A percentile compares a stretch with the other conserved stretches of the same genome.
Evolutionary conservation across 2,329 filamentous ascomycete species (phyloP).

Genomic region (Monilinia vaccinii-corymbosi): DNA sequence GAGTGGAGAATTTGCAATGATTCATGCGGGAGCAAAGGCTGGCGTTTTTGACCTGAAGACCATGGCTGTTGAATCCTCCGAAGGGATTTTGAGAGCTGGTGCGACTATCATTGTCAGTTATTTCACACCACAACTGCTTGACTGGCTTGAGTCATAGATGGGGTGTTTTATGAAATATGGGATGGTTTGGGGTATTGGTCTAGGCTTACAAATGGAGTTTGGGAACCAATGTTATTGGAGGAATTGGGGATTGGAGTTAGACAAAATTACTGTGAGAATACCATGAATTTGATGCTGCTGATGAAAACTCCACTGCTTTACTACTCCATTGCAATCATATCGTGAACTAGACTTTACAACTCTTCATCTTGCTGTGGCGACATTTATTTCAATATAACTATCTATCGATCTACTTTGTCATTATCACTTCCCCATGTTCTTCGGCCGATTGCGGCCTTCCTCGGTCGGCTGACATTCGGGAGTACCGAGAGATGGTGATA

Average conservation of each 20-base stretch:
- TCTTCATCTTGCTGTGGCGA: not conserved
- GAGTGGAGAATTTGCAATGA: slow-evolving; percentile 95
- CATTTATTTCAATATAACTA: not conserved
- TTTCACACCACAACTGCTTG: slow-evolving; percentile 75
- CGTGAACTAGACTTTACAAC: not conserved
- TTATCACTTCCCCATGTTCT: not conserved
- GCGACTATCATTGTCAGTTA: slow-evolving; percentile 92
- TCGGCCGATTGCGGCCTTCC: not conserved
- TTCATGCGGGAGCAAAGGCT: slow-evolving; percentile 88
- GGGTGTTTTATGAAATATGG: not conserved
- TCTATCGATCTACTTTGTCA: no score
- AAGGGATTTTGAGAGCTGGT: slow-evolving; percentile 86
- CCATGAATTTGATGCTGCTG: not conserved
- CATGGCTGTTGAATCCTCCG: slow-evolving; percentile 91
- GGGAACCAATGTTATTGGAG: slow-evolving; percentile 1
- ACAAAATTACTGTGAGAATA: slow-evolving; percentile 8
- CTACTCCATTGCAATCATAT: not conserved
- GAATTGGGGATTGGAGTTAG: slow-evolving; percentile 3
- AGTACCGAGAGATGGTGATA: not conserved
- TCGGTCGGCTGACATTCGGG: not conserved
- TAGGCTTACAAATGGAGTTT: slow-evolving; percentile 2
- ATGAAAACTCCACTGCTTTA: not conserved
- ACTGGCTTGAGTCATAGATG: slow-evolving; percentile 49
- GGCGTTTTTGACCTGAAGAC: slow-evolving; percentile 91
- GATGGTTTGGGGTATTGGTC: not conserved